phyloP scores from a whole-genome alignment of 495 filamentous ascomycete genomes.

The Penicillium cataractarum region DNA sequence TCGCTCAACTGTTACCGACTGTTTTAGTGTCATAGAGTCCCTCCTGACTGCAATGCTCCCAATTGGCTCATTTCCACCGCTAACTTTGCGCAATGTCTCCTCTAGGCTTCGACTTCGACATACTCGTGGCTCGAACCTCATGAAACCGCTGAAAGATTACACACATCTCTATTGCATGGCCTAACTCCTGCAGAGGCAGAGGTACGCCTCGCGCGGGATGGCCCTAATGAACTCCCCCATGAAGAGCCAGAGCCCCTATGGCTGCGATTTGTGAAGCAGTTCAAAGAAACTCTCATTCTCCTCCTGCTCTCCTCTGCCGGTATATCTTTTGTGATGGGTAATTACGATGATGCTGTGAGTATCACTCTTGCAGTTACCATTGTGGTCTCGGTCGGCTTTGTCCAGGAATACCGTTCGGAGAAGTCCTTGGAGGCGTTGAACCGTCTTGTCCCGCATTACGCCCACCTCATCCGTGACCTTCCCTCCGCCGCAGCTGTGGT shows the following conservation, averaged over 20 bases:
- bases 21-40: not conserved
- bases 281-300: constrained; percentile 86
- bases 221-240: constrained; percentile 92
- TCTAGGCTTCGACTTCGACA: constrained; percentile 60
- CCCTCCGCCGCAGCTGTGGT: constrained; percentile 21
- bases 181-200: constrained; percentile 80
- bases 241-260: constrained; percentile 93
- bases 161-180: constrained; percentile 81
- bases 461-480: constrained; percentile 77
- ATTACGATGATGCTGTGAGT: constrained; percentile 93
- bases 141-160: constrained; percentile 76
- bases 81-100: constrained; percentile 13
- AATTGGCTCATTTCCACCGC: not conserved
- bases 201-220: constrained; percentile 75
- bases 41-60: not conserved
- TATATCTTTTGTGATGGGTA: constrained; percentile 89
- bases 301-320: constrained; percentile 90
- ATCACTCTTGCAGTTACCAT: constrained; percentile 95
- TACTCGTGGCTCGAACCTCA: constrained; percentile 68
- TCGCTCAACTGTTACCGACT: not conserved
- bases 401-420: constrained; percentile 97
- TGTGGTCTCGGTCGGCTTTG: constrained; percentile 93
- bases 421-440: constrained; percentile 95
- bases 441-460: constrained; percentile 90
- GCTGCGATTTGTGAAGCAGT: constrained; percentile 94